A percentile compares a stretch with the other conserved stretches of the same genome.
Conservation (phyloP, 768 basidiomycete genomes). For the Mrakia hoshinonis region DNA sequence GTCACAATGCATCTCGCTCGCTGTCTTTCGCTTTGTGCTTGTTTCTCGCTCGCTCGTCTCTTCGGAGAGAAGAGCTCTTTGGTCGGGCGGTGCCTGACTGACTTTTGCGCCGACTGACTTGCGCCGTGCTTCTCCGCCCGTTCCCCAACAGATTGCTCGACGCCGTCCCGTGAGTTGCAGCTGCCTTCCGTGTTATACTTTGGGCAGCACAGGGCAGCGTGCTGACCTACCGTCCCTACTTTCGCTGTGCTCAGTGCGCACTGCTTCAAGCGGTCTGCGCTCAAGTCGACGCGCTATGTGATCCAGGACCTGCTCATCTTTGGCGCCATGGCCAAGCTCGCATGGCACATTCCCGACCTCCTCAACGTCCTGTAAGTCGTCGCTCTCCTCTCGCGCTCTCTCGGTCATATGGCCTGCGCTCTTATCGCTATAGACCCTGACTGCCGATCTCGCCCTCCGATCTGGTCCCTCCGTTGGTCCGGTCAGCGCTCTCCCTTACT, state of each 20-base stretch:
- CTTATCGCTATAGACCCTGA: too few species aligned
- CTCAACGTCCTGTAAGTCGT: slow-evolving; percentile 38
- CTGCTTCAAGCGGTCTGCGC: slow-evolving; percentile 82
- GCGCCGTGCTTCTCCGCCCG: background rate
- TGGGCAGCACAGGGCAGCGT: background rate
- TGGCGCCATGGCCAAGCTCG: slow-evolving; percentile 56
- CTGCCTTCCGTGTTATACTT: background rate
- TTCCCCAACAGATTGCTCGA: slow-evolving; percentile 48
- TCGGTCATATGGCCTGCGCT: too few species aligned
- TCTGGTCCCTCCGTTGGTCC: background rate
- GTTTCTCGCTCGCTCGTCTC: too few species aligned
- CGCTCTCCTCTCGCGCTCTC: background rate
- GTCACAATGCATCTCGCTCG: too few species aligned
- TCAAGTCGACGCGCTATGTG: slow-evolving; percentile 66
- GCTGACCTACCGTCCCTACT: background rate
- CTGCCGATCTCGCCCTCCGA: background rate
- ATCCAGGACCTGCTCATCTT: slow-evolving; percentile 68
- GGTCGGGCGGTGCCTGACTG: background rate
- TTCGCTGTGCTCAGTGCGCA: slow-evolving; percentile 47
- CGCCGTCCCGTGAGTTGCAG: slow-evolving; percentile 55
- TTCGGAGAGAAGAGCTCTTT: background rate
- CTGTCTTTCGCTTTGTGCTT: too few species aligned
- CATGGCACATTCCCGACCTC: slow-evolving; percentile 56
- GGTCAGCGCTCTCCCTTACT: slow-evolving; percentile 15
- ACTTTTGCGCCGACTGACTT: background rate